A percentile compares a stretch with the other conserved stretches of the same genome.
Evolutionary conservation across 1,284 basidiomycete species (phyloP).

Genomic region (Spongiforma sp.): DNA sequence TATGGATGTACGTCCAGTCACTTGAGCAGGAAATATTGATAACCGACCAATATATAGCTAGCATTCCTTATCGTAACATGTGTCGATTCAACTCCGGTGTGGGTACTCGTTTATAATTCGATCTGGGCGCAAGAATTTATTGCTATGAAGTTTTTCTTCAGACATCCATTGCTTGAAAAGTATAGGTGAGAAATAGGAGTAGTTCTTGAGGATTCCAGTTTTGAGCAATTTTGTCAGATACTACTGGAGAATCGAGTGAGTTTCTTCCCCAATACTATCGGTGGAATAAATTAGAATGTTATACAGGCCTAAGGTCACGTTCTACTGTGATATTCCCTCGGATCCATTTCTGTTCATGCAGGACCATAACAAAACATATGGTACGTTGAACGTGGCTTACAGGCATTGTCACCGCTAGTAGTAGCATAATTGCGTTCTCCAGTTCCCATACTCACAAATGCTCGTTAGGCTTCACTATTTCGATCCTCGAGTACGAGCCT

Average conservation of each 20-base stretch:
- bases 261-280: slow-evolving; percentile 9
- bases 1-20: slow-evolving; percentile 58
- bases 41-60: slow-evolving; percentile 40
- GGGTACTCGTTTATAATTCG: slow-evolving; percentile 34
- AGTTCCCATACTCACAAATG: background rate
- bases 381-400: slow-evolving; percentile 39
- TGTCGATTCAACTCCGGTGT: slow-evolving; percentile 88
- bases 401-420: background rate
- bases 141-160: slow-evolving; percentile 71
- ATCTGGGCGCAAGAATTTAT: background rate
- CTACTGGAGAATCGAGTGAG: slow-evolving; percentile 81
- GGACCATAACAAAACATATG: slow-evolving; percentile 77
- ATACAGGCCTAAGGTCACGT: slow-evolving; percentile 55
- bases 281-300: background rate
- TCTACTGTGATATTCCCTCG: slow-evolving; percentile 77
- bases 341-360: slow-evolving; percentile 86
- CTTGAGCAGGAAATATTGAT: background rate
- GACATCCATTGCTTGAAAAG: slow-evolving; percentile 70
- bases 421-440: background rate
- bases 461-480: slow-evolving; percentile 72
- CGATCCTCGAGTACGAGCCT: slow-evolving; percentile 77
- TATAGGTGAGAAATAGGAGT: no score
- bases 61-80: slow-evolving; percentile 71
- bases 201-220: background rate
- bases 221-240: slow-evolving; percentile 50